phyloP scores from a whole-genome alignment of 1,284 basidiomycete genomes.

The Stereum hirsutum region DNA sequence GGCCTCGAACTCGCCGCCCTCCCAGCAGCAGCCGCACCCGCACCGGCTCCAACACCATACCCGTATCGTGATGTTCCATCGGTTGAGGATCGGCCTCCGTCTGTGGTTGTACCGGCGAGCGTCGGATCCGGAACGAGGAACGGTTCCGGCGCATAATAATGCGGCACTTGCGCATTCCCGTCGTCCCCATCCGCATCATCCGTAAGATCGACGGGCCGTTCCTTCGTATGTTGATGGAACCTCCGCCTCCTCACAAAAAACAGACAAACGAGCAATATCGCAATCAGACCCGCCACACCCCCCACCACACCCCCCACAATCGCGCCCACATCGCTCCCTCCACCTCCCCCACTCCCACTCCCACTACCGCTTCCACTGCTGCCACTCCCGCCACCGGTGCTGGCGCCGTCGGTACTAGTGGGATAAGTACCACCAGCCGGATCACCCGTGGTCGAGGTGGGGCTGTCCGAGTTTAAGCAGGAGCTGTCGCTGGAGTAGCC shows the following conservation, averaged over 20 bases:
- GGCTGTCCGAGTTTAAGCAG: conserved; percentile 51
- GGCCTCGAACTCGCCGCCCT: not conserved
- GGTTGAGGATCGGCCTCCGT: too few species aligned
- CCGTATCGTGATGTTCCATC: too few species aligned
- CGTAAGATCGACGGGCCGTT: conserved; percentile 55
- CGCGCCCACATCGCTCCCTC: conserved; percentile 41
- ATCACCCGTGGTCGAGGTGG: conserved; percentile 64
- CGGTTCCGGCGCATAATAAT: conserved; percentile 66
- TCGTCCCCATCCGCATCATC: conserved; percentile 51
- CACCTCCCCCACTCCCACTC: conserved; percentile 1
- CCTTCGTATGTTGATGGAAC: conserved; percentile 29
- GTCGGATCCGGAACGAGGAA: conserved; percentile 61
- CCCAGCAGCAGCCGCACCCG: conserved; percentile 13
- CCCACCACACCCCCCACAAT: conserved; percentile 65
- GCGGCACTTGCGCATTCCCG: conserved; percentile 35
- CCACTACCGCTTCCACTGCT: conserved; percentile 9
- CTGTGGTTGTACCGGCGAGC: conserved; percentile 23
- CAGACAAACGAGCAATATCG: conserved; percentile 34
- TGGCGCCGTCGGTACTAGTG: conserved; percentile 32
- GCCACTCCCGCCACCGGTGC: conserved; percentile 13
- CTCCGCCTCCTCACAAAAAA: conserved; percentile 44
- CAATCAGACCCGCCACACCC: conserved; percentile 39
- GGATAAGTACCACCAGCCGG: conserved; percentile 72
- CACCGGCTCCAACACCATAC: conserved; percentile 16
- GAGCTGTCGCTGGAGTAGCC: conserved; percentile 27